Conservation (phyloP, 352 stramenopile genomes). For the Phytopythium cucurbitacearum region DNA sequence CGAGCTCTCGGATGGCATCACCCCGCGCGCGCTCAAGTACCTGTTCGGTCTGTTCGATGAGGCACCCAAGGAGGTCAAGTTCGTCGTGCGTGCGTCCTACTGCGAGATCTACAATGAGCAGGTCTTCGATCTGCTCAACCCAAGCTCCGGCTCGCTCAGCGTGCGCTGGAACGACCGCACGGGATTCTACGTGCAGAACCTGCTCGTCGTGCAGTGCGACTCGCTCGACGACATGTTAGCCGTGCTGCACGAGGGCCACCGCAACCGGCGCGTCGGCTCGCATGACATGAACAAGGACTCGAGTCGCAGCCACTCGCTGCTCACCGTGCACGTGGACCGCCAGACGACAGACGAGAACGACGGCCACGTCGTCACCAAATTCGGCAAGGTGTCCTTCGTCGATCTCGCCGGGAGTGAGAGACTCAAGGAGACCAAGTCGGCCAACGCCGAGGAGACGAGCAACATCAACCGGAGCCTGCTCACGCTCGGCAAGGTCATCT, state of each 20-base stretch:
- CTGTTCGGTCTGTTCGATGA: conserved; percentile 48
- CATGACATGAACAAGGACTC: conserved; percentile 83
- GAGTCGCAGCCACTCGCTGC: conserved; percentile 71
- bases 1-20: conserved; percentile 61
- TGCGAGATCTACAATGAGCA: conserved; percentile 88
- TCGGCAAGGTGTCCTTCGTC: conserved; percentile 80
- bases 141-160: conserved; percentile 48
- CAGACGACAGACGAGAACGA: conserved; percentile 44
- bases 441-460: conserved; percentile 68
- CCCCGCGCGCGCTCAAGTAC: conserved; percentile 69
- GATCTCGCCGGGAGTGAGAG: conserved; percentile 75
- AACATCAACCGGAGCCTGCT: conserved; percentile 86
- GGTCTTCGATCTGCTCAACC: conserved; percentile 73
- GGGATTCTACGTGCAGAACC: conserved; percentile 77
- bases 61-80: conserved; percentile 43
- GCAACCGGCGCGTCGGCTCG: conserved; percentile 57
- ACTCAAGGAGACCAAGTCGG: conserved; percentile 67
- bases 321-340: conserved; percentile 71
- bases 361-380: conserved; percentile 45
- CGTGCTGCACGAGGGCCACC: conserved; percentile 71
- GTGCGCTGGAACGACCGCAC: conserved; percentile 70
- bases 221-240: conserved; percentile 67
- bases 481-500: conserved; percentile 84
- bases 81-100: conserved; percentile 66
- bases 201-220: conserved; percentile 72